phyloP scores from a whole-genome alignment of 306 rosid species.

The Vachellia pachyceras region DNA sequence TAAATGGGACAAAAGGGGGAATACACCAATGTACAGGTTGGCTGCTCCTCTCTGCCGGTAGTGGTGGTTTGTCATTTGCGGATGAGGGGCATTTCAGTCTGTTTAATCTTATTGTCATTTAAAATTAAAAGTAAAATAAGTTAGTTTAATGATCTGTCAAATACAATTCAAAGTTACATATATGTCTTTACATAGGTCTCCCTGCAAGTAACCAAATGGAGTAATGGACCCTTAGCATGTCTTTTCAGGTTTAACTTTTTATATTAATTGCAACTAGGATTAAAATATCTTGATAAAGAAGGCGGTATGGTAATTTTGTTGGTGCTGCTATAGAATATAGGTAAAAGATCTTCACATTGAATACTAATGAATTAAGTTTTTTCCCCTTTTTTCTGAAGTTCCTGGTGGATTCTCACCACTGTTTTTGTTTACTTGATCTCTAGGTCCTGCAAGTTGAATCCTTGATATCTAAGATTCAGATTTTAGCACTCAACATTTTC shows the following conservation, averaged over 20 bases:
- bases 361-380: not conserved
- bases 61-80: not conserved
- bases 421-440: conserved; percentile 37
- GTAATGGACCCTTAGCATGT: too few relatives aligned
- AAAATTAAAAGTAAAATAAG: not conserved
- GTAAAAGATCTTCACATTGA: not conserved
- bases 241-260: too few relatives aligned
- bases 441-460: conserved; percentile 73
- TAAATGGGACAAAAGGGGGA: too few relatives aligned
- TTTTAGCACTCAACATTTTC: conserved; percentile 50
- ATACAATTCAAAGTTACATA: not conserved
- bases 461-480: conserved; percentile 56
- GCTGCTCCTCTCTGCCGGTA: too few relatives aligned
- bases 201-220: not conserved
- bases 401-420: conserved; percentile 35
- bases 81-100: not conserved
- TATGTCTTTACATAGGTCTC: not conserved
- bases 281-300: too few relatives aligned
- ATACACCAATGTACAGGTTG: too few relatives aligned
- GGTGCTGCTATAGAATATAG: not conserved
- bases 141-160: not conserved
- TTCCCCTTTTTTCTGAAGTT: not conserved
- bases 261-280: too few relatives aligned
- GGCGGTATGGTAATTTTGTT: not conserved
- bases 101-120: not conserved